Percentiles rank a stretch among this genome's conserved stretches.
Conservation (phyloP, 2,329 filamentous ascomycete species). For the Teratosphaeria destructans region DNA sequence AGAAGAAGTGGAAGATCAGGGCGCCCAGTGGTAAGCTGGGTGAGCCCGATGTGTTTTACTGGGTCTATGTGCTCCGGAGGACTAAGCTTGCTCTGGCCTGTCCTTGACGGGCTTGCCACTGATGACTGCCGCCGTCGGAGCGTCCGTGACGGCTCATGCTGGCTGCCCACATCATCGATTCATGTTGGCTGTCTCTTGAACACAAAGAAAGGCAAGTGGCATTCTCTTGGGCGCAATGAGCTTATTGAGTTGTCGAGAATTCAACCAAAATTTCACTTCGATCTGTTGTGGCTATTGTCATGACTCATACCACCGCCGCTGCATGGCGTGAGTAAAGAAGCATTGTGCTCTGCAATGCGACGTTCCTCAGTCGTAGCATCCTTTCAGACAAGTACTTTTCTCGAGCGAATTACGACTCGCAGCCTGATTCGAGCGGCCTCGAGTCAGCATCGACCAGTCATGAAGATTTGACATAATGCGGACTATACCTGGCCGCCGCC, state of each 20-base stretch:
- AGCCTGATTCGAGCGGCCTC: neutral
- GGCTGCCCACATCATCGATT: no score
- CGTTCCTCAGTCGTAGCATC: neutral
- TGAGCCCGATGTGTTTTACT: neutral
- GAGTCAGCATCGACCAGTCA: neutral
- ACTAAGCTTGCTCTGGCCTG: neutral
- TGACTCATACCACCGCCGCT: no score
- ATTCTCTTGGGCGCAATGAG: neutral
- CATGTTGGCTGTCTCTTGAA: neutral
- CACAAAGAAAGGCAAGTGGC: neutral
- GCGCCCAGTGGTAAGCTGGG: neutral
- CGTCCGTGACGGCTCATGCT: neutral
- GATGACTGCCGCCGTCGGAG: neutral
- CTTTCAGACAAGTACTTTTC: neutral
- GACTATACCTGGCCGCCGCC: neutral
- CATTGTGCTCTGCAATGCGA: neutral
- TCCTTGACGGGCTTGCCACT: neutral
- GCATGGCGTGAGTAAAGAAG: neutral
- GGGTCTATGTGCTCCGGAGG: neutral
- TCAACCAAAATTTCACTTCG: neutral
- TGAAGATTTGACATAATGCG: neutral
- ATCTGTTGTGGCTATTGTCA: neutral
- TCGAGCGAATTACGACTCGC: neutral
- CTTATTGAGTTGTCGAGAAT: neutral
- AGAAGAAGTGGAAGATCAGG: constrained; percentile 19